Evolutionary conservation across 148 eudicot species (phyloP), one percentile per base, ranked within the genome.

Genomic region (Oxyria digyna): DNA sequence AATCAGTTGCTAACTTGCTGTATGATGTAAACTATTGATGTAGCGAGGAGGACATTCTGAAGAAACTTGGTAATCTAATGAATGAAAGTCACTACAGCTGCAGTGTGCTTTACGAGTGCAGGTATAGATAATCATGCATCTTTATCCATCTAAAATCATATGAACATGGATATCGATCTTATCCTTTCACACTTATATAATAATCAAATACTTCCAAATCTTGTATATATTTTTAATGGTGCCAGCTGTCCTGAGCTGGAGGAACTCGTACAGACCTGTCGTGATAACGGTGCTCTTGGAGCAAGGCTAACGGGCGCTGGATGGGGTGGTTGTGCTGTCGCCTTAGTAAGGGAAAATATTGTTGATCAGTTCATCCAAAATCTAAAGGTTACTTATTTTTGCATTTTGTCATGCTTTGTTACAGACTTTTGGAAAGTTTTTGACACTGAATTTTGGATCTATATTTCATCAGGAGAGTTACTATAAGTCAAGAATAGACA

Each of bases 261-360:
- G 81, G 98, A 93, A 79, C 90, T 93, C 20, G 96, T 89, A 6
- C 83, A 82, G 69, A 73, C 85, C 73, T 78, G 88, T 69, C 83
- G 85, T 5, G 82, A 82, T n/a, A 84, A 87, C 46, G 91, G 95
- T 71, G 98, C 96, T 42, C 77, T 89, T 20, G 98, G 98, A 68
- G 88, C 96, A 11, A 86, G 98, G 81, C 89, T 93, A 42, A 93
- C 98, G 0, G 98, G 98, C 75, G 98, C 98, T 35, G 98, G 98
- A 76, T 93, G 98, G 98, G 98, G 98, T 72, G 98, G 98, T 42
- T 93, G 96, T 76, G 84, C 86, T 0, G 98, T 93, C 48, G 84
- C 95, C 45, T 81, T 93, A 72, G 98, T 93, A 31, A 87, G 82
- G 78, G 96, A 93, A 76, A 86, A 76, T 35, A 72, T 70, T 17